phyloP scores from a whole-genome alignment of 495 filamentous ascomycete genomes.

The Collariella sp. region DNA sequence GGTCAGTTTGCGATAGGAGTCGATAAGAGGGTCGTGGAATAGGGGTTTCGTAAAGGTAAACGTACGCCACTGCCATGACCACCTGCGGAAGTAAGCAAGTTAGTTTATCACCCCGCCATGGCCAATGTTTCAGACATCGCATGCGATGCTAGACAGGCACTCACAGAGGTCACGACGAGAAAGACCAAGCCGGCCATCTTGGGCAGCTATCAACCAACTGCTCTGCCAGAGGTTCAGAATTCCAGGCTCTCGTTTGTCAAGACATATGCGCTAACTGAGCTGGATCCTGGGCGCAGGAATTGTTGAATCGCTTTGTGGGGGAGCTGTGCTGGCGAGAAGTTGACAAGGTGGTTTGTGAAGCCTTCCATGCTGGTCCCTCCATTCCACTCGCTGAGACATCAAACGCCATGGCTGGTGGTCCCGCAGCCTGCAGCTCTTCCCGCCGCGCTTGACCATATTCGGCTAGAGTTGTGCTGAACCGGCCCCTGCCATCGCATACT shows the following conservation, averaged over 20 bases:
- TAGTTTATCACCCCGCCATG: conserved; percentile 12
- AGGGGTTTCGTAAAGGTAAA: conserved; percentile 12
- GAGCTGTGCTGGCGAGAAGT: neutral
- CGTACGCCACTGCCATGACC: conserved; percentile 92
- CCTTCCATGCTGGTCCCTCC: neutral
- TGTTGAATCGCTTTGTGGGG: neutral
- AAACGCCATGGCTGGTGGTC: neutral
- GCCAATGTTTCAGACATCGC: neutral
- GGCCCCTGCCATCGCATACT: too few species aligned
- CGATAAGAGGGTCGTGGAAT: neutral
- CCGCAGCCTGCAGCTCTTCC: conserved; percentile 1
- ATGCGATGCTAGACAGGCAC: neutral
- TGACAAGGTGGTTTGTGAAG: neutral
- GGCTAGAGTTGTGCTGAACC: too few species aligned
- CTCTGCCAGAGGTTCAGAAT: neutral
- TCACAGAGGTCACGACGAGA: conserved; percentile 17
- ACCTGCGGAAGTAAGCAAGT: conserved; percentile 32
- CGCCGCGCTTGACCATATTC: conserved; percentile 4
- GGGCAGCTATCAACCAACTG: neutral
- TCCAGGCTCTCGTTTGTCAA: neutral
- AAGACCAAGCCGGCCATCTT: conserved; percentile 12
- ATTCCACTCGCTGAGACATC: neutral
- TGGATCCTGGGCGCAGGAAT: neutral
- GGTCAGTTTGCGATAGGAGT: conserved; percentile 20
- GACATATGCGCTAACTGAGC: conserved; percentile 3